Conservation (phyloP, 345 rosid genomes). For the Dovyalis caffra region DNA sequence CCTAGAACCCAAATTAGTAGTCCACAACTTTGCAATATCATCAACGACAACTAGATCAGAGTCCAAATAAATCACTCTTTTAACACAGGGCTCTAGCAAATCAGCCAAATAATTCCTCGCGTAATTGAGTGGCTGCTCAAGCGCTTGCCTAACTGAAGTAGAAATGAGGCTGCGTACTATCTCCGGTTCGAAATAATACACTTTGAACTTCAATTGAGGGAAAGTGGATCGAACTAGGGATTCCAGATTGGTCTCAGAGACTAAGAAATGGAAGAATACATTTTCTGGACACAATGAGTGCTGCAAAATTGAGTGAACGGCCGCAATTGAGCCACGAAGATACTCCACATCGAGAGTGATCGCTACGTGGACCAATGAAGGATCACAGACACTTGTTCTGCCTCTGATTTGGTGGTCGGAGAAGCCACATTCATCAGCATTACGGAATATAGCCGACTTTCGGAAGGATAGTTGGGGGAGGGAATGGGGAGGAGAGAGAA, state of each 20-base stretch:
- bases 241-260: conserved; percentile 64
- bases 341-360: conserved; percentile 89
- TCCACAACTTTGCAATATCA: conserved; percentile 79
- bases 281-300: conserved; percentile 77
- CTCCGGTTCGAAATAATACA: conserved; percentile 78
- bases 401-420: conserved; percentile 17
- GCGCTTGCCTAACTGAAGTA: conserved; percentile 85
- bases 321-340: conserved; percentile 95
- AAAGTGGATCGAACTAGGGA: conserved; percentile 74
- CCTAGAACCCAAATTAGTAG: conserved; percentile 51
- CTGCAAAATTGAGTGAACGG: conserved; percentile 79
- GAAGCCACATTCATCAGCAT: conserved; percentile 78
- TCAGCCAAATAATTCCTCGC: conserved; percentile 86
- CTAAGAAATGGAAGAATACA: conserved; percentile 86
- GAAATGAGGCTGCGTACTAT: conserved; percentile 75
- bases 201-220: conserved; percentile 82
- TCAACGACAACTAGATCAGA: conserved; percentile 91
- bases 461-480: conserved; percentile 57
- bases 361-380: conserved; percentile 77
- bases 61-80: conserved; percentile 81
- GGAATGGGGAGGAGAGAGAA: conserved; percentile 27
- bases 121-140: conserved; percentile 91
- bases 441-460: conserved; percentile 55
- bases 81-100: conserved; percentile 80
- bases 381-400: conserved; percentile 59